Conservation (phyloP, 2,329 filamentous ascomycete species). For the Calonectria pteridis region DNA sequence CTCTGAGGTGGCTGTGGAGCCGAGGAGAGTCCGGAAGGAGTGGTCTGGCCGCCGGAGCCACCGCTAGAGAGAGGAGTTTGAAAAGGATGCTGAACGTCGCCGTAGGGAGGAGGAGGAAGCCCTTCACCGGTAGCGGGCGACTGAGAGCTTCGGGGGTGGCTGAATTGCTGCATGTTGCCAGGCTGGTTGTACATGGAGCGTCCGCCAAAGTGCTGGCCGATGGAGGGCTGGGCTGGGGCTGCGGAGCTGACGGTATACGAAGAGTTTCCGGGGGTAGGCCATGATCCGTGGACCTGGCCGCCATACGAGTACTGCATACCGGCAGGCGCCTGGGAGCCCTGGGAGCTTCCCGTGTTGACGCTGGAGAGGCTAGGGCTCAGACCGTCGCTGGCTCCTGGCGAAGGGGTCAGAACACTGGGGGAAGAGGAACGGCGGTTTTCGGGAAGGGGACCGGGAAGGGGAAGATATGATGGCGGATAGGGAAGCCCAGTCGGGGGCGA, state of each 20-base stretch:
- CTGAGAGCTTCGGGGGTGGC: constrained; percentile 50
- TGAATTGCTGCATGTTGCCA: constrained; percentile 58
- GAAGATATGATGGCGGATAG: constrained; percentile 41
- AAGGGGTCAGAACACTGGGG: constrained; percentile 51
- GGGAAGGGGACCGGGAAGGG: constrained; percentile 43
- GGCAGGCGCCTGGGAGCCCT: constrained; percentile 67
- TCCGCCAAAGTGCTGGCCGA: constrained; percentile 45
- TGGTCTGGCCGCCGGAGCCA: constrained; percentile 56
- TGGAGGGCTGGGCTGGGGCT: constrained; percentile 45
- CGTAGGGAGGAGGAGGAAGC: constrained; percentile 76
- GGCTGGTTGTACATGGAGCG: constrained; percentile 61
- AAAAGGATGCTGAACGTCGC: constrained; percentile 75
- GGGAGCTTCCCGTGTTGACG: constrained; percentile 70
- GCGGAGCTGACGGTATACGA: constrained; percentile 67
- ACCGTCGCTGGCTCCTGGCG: constrained; percentile 68
- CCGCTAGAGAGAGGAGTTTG: constrained; percentile 66
- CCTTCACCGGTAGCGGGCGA: constrained; percentile 70
- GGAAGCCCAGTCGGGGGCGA: constrained; percentile 38
- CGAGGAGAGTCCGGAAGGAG: constrained; percentile 44
- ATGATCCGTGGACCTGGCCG: constrained; percentile 66
- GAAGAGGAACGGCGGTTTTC: constrained; percentile 45
- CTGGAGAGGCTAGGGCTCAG: constrained; percentile 72
- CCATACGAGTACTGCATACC: constrained; percentile 63
- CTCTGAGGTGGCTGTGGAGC: constrained; percentile 45
- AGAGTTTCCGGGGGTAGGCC: constrained; percentile 65